Evolutionary conservation across 257 asterid species (phyloP).

Genomic region (Cinchona pubescens): DNA sequence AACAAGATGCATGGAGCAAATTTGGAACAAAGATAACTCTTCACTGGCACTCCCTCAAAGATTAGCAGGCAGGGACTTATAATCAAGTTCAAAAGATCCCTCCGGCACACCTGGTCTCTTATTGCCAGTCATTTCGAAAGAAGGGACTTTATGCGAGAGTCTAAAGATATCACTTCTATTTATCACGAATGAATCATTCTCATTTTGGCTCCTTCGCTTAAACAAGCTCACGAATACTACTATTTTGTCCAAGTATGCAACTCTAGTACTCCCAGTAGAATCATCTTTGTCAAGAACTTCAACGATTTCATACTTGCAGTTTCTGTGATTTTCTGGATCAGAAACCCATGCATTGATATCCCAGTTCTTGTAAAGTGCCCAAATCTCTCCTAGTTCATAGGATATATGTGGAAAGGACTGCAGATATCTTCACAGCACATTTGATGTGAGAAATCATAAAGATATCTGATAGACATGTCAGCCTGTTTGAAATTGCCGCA

Average conservation of each 20-base stretch:
- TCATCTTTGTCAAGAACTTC: conserved; percentile 48
- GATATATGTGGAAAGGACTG: conserved; percentile 38
- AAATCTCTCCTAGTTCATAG: conserved; percentile 54
- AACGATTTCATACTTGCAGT: conserved; percentile 53
- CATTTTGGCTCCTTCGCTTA: not conserved
- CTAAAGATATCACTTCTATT: not conserved
- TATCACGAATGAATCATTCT: not conserved
- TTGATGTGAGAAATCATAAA: conserved; percentile 42
- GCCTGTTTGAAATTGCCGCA: conserved; percentile 53
- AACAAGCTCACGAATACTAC: conserved; percentile 30
- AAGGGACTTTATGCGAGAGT: not conserved
- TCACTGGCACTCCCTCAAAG: not conserved
- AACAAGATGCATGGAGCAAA: no score
- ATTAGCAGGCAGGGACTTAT: not conserved
- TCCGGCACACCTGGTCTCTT: conserved; percentile 1
- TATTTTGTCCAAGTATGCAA: conserved; percentile 52
- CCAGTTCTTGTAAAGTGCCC: conserved; percentile 67
- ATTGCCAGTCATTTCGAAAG: conserved; percentile 1
- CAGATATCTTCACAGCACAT: conserved; percentile 35
- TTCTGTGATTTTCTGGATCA: conserved; percentile 24
- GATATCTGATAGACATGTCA: conserved; percentile 10
- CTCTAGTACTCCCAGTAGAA: conserved; percentile 34
- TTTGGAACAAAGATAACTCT: no score
- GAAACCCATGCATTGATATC: conserved; percentile 39
- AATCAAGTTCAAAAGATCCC: conserved; percentile 15